Evolutionary conservation across 202 grass and related monocot genomes (phyloP), one percentile per base, ranked within the genome.

Genomic region (Setaria viridis): DNA sequence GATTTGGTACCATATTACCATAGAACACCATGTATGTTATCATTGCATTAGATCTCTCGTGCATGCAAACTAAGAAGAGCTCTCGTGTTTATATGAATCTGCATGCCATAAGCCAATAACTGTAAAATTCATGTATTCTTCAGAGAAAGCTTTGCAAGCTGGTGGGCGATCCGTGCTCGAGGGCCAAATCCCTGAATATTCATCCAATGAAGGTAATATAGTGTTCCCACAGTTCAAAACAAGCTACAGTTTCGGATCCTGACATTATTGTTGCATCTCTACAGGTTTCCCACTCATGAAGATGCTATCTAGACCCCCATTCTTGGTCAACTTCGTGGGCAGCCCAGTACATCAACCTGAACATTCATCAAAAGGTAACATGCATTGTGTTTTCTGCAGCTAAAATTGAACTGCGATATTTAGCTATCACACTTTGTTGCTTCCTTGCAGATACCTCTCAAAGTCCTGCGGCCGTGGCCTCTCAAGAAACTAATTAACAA

Each of bases 81-180:
- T 49, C 48, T 1, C 11, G 6, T 20, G 6, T 56, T 20, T 56
- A 20, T 56, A 20, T 8, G 54, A 56, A 56, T 56, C 54, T 20
- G 17, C 54, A 8, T 56, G 54, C 39, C 39, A 41, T 41, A 41
- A 41, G 39, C 39, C 54, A 56, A 20, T 56, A 56, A n/a, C 54
- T n/a, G 48, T 49, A 56, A 56, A 56, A 19, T 9, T 19, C 3
- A 56, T 32, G 25, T 72, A 12, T 33, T 29, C 30, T 72, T 51
- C 70, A 72, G 46, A 72, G 12, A 29, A 51, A 49, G 70, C 70
- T 19, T 63, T 63, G 60, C 25, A 39, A 67, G 63, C 12, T 67
- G 34, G 32, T 21, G 9, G n/a, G n/a, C n/a, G 2, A 25, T 25
- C 9, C 3, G 7, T 11, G 57, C 8, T 25, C n/a, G n/a, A 25